Base-by-base conservation (phyloP, 257 asterid genomes). In the Solanum piurae region DNA sequence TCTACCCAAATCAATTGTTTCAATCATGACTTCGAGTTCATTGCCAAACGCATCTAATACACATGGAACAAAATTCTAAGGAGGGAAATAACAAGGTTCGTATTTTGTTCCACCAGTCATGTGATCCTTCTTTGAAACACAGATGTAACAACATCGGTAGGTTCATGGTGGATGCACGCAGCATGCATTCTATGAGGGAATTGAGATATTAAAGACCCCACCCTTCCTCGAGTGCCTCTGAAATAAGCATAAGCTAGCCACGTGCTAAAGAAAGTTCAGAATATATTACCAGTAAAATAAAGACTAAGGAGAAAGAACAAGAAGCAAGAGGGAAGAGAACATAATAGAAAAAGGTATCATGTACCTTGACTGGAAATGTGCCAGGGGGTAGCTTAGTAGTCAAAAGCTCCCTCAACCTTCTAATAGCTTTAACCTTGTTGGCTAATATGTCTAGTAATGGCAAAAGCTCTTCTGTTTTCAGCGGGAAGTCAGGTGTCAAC, bases 351-450 rank as follows among this genome's bases (percentile, higher is more conserved):
- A 33, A 72, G 12, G 64, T 27, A 79, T 42, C n/a, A 87, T 42
- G 88, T 96, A 97, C 99, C 99, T 97, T 97, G 89, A 92, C 98
- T 60, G 99, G 99, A 90, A 97, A 97, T 55, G 99, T 96, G 89
- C 97, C 99, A 76, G 91, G 87, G 86, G 99, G 99, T 88, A 96
- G 94, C 88, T 95, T 97, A 58, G 99, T 97, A 69, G 99, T 96
- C 93, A 97, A 91, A 87, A 97, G 96, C 95, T 97, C 99, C 83
- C 99, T 92, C 74, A 97, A 93, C 93, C 99, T 96, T 90, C 99
- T 92, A 38, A 97, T 91, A n/a, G 98, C 99, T 90, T 97, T 97
- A 88, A 97, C 99, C 92, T 97, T 96, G 91, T 95, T 94, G 62
- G 99, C 99, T 90, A 97, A 91, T 90, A 97, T 96, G 89, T 97